Percentiles rank a stretch among this genome's conserved stretches.
Evolutionary conservation across 108 stramenopile species (phyloP).

Genomic region (Heterococcus sp.): DNA sequence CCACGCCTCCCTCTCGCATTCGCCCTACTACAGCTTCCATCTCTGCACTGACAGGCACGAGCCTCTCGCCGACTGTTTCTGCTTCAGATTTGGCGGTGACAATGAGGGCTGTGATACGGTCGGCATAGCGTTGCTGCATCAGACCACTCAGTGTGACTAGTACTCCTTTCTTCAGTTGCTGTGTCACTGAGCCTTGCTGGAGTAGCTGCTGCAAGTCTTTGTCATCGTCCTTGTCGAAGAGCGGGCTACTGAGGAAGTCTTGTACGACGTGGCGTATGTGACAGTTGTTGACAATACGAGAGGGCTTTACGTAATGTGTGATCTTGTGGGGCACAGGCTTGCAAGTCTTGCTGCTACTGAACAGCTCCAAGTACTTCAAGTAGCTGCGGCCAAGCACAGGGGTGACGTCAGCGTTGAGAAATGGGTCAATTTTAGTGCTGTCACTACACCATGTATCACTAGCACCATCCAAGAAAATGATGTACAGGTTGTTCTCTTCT

Average conservation of each 20-base stretch:
- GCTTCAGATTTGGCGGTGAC: neutral
- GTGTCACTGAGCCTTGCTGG: too few species aligned
- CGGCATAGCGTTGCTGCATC: slow-evolving; percentile 16
- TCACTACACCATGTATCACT: neutral
- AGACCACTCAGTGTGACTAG: neutral
- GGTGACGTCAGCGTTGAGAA: slow-evolving; percentile 2
- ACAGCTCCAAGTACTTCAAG: neutral
- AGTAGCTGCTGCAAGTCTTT: neutral
- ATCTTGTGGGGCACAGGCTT: neutral
- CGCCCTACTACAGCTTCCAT: neutral
- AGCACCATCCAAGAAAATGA: neutral
- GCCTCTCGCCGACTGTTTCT: neutral
- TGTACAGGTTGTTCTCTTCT: neutral
- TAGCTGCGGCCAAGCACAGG: slow-evolving; percentile 14
- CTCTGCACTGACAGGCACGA: neutral
- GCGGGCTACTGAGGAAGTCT: neutral
- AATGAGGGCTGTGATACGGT: neutral
- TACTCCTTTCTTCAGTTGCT: neutral
- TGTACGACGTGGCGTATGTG: neutral
- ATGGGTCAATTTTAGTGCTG: neutral
- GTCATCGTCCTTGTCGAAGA: neutral
- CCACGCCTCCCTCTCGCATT: neutral
- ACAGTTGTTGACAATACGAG: neutral
- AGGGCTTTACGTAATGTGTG: neutral
- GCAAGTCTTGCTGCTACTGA: neutral